These are phyloP conservation scores for Cutaneotrichosporon sp. DNA, from an alignment of 1,284 basidiomycete species.

Conservation along the genomic window DNA sequence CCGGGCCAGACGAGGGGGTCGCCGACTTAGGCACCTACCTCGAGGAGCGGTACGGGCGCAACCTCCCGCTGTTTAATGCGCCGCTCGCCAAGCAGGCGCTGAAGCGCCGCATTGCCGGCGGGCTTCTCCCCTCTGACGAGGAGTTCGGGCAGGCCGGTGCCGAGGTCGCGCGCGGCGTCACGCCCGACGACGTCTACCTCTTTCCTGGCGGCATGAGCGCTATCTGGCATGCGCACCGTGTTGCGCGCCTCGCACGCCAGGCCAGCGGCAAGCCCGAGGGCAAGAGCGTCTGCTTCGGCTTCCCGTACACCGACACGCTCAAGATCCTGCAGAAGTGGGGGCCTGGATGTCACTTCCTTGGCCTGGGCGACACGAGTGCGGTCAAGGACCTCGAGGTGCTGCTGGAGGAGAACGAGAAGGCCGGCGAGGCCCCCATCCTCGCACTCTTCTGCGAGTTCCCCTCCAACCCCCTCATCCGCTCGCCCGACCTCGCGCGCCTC, in stretches of 20 bases:
- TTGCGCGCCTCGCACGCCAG: conserved; percentile 60
- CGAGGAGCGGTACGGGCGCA: conserved; percentile 95
- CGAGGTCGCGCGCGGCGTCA: conserved; percentile 56
- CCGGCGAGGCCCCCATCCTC: conserved; percentile 49
- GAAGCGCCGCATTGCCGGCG: conserved; percentile 84
- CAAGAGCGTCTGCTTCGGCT: conserved; percentile 94
- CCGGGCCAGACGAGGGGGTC: conserved; percentile 49
- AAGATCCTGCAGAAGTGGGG: conserved; percentile 98
- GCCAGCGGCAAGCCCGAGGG: conserved; percentile 54
- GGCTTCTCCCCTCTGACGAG: conserved; percentile 66
- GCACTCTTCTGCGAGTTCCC: conserved; percentile 78
- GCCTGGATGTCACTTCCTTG: conserved; percentile 88
- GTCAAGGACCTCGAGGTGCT: conserved; percentile 71
- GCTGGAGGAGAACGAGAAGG: conserved; percentile 55
- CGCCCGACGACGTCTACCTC: conserved; percentile 84
- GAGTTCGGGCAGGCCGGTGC: conserved; percentile 23
- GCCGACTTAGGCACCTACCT: conserved; percentile 62
- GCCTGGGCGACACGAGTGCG: conserved; percentile 74
- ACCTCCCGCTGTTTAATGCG: conserved; percentile 74
- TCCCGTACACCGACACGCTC: conserved; percentile 96
- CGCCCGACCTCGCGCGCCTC: conserved; percentile 75
- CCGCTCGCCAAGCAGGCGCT: conserved; percentile 81
- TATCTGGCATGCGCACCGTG: conserved; percentile 86
- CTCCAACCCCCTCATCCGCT: conserved; percentile 88
- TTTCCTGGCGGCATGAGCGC: conserved; percentile 89